Percentiles rank a stretch among this genome's conserved stretches.
Conservation (phyloP, 257 asterid species). For the Haberlea rhodopensis region DNA sequence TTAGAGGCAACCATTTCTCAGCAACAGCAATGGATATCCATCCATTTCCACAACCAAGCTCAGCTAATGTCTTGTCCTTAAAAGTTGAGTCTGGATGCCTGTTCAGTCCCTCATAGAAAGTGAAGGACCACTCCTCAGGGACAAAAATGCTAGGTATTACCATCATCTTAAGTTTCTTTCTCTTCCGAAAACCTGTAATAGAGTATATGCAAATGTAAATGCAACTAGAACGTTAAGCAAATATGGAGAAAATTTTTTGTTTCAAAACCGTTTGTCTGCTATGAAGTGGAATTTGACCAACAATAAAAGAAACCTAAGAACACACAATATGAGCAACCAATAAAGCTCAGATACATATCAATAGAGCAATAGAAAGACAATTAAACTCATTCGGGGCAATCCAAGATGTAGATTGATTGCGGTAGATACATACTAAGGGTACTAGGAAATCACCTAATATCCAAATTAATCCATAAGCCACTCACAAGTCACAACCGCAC, state of each 20-base stretch:
- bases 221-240: slow-evolving; percentile 20
- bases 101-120: slow-evolving; percentile 94
- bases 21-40: slow-evolving; percentile 99
- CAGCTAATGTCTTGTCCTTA: slow-evolving; percentile 85
- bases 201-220: slow-evolving; percentile 15
- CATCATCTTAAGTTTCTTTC: slow-evolving; percentile 87
- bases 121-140: slow-evolving; percentile 98
- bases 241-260: slow-evolving; percentile 1
- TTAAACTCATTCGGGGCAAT: slow-evolving; percentile 9
- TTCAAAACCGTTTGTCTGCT: slow-evolving; percentile 1
- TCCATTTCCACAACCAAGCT: slow-evolving; percentile 99
- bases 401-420: slow-evolving; percentile 9
- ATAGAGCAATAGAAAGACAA: slow-evolving; percentile 1
- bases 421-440: slow-evolving; percentile 8
- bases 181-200: slow-evolving; percentile 59
- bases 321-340: slow-evolving; percentile 22
- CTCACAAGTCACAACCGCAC: background rate
- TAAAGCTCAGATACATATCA: slow-evolving; percentile 3
- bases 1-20: slow-evolving; percentile 85
- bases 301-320: background rate
- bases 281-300: slow-evolving; percentile 8
- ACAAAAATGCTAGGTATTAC: slow-evolving; percentile 94
- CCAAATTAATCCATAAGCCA: too few species aligned
- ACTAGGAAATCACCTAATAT: background rate
- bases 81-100: slow-evolving; percentile 93